Evolutionary conservation across 2,329 filamentous ascomycete species (phyloP), one percentile per base, ranked within the genome.

Genomic region (Aspergillus ruber): DNA sequence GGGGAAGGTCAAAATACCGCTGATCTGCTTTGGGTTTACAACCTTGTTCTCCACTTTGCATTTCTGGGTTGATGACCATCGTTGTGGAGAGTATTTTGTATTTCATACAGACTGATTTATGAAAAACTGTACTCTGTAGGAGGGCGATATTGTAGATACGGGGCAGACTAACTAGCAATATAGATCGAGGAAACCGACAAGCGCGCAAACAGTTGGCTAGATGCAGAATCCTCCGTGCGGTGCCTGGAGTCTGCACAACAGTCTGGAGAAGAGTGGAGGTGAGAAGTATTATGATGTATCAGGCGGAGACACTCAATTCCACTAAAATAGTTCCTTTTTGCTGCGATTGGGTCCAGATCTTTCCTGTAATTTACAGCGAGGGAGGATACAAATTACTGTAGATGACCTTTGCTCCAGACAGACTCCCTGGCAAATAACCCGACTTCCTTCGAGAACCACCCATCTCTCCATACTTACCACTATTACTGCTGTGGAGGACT

Each of bases 41-140:
- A 39, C 43, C 32, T 39, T 48, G 15, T 44, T 50, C 53, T 44
- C 53, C 53, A 56, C 53, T 50, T 21, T 40, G 45, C 51, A 49
- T 56, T 46, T 54, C 51, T 50, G 50, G 42, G 40, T 38, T 44
- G 46, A 52, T 36, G 44, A 44, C 42, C 45, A 42, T 52, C 46
- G 50, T 44, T 39, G 20, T 25, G 13, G 21, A 17, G 15, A 15
- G 33, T 15, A 17, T n/a, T 36, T 17, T 18, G 17, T 17, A 17
- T n/a, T 36, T 17, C 10, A 9, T 17, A 10, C 6, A 36, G 15
- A 36, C 4, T 8, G 17, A 17, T 8, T 36, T 17, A 3, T 35
- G n/a, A 35, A 17, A 5, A 15, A n/a, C 33, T 15, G 33, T 35
- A 33, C 29, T 33, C 29, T 10, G 29, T 33, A 33, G 10, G 25